Evolutionary conservation across 352 stramenopile species (phyloP).

Genomic region (Globisporangium megalacanthum): DNA sequence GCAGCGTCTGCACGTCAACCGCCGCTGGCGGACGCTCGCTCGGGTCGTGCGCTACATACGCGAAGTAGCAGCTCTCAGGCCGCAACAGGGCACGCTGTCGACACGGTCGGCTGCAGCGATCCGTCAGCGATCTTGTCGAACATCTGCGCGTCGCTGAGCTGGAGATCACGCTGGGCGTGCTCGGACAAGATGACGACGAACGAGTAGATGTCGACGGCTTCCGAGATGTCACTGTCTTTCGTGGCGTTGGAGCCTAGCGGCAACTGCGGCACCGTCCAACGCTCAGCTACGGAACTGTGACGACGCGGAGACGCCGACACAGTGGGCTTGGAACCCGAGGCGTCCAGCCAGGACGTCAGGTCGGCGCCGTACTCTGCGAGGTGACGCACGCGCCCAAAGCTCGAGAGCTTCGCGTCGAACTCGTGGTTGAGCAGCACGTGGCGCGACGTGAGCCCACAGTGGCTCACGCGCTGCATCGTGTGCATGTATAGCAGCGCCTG

Average conservation of each 20-base stretch:
- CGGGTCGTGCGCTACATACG: conserved; percentile 15
- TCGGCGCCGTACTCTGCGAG: conserved; percentile 15
- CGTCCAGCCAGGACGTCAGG: conserved; percentile 4
- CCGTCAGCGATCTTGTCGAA: neutral
- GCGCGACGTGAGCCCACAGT: conserved; percentile 32
- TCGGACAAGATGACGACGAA: conserved; percentile 24
- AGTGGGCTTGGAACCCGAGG: neutral
- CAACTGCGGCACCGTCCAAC: conserved; percentile 17
- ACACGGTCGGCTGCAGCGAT: conserved; percentile 4
- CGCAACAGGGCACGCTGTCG: neutral
- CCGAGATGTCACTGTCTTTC: conserved; percentile 15
- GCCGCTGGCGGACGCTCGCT: conserved; percentile 14
- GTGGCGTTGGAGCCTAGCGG: conserved; percentile 13
- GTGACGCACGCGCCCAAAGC: conserved; percentile 8
- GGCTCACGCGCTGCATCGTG: conserved; percentile 29
- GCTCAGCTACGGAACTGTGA: neutral
- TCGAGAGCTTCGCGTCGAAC: conserved; percentile 17
- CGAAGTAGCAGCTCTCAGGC: conserved; percentile 10
- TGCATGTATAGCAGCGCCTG: conserved; percentile 27
- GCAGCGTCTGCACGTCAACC: conserved; percentile 8
- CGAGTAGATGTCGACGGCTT: conserved; percentile 24
- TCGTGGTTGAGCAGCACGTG: conserved; percentile 25
- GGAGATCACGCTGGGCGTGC: conserved; percentile 2
- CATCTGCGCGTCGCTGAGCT: conserved; percentile 4
- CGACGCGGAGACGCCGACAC: neutral